phyloP scores from a whole-genome alignment of 1,284 basidiomycete genomes.

The Leccinum griseonigrum region DNA sequence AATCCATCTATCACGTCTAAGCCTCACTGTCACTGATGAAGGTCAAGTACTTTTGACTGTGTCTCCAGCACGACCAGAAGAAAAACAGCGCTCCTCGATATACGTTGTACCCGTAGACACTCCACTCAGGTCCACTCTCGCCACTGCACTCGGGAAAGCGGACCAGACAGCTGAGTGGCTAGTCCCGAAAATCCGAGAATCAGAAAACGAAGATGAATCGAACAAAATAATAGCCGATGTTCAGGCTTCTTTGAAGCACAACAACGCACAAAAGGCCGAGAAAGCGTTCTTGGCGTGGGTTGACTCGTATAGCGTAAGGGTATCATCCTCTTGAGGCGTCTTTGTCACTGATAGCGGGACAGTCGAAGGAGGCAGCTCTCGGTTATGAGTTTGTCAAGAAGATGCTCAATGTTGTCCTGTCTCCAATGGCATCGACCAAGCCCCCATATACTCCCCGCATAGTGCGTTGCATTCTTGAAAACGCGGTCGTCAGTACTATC shows the following conservation, averaged over 20 bases:
- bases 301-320: constrained; percentile 33
- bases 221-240: constrained; percentile 41
- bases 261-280: constrained; percentile 41
- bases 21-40: constrained; percentile 34
- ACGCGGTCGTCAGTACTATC: constrained; percentile 48
- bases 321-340: not conserved
- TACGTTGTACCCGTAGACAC: constrained; percentile 55
- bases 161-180: constrained; percentile 52
- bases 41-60: constrained; percentile 58
- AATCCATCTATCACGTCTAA: constrained; percentile 33
- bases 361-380: constrained; percentile 29
- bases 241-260: constrained; percentile 29
- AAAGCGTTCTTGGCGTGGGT: constrained; percentile 53
- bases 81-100: constrained; percentile 45
- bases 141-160: constrained; percentile 57
- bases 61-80: constrained; percentile 37
- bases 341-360: constrained; percentile 6
- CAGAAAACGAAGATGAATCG: constrained; percentile 31
- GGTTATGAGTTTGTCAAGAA: constrained; percentile 57
- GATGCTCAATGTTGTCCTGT: constrained; percentile 48
- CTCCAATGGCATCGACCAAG: constrained; percentile 30
- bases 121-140: constrained; percentile 54
- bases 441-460: constrained; percentile 46
- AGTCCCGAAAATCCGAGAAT: not conserved
- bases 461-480: constrained; percentile 52